Conservation (phyloP, 805 yeast genomes). For the Yamadazyma tumulicola region DNA sequence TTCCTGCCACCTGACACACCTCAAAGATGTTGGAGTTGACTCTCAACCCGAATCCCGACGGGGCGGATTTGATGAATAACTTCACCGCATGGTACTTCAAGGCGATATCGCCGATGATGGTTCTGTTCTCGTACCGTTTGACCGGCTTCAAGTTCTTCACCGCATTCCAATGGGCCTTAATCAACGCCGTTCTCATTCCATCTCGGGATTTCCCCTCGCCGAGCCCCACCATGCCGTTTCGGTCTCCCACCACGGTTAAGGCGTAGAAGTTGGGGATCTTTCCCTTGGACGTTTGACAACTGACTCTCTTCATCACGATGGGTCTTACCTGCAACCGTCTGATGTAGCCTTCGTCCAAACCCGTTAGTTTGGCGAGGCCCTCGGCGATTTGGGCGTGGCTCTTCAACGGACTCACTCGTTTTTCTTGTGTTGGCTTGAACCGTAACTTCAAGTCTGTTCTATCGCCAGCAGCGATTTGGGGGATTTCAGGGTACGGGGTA, state of each 20-base stretch:
- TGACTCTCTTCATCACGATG: constrained; percentile 71
- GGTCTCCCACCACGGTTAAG: constrained; percentile 86
- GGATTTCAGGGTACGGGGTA: constrained; percentile 56
- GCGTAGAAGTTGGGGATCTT: constrained; percentile 80
- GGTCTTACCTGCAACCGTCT: constrained; percentile 61
- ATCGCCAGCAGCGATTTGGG: constrained; percentile 53
- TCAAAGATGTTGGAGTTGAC: constrained; percentile 89
- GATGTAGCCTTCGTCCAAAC: constrained; percentile 60
- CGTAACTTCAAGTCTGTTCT: constrained; percentile 38
- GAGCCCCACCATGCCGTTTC: constrained; percentile 88
- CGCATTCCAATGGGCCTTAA: constrained; percentile 91
- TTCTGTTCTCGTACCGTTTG: constrained; percentile 88
- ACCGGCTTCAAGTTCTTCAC: constrained; percentile 77
- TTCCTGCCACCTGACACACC: constrained; percentile 90
- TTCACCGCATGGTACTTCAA: constrained; percentile 85
- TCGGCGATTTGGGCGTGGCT: constrained; percentile 39
- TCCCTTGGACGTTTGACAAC: constrained; percentile 91
- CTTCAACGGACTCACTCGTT: constrained; percentile 13
- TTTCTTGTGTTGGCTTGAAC: constrained; percentile 22
- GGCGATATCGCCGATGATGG: constrained; percentile 80
- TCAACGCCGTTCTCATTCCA: constrained; percentile 68
- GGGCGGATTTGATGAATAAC: constrained; percentile 77
- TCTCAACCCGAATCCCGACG: constrained; percentile 90
- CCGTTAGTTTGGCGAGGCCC: constrained; percentile 61
- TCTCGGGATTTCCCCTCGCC: constrained; percentile 92